A percentile compares a stretch with the other conserved stretches of the same genome.
These are phyloP conservation scores for Coprinellus aureogranulatus DNA, from an alignment of 768 basidiomycete species.

Conservation along the genomic window DNA sequence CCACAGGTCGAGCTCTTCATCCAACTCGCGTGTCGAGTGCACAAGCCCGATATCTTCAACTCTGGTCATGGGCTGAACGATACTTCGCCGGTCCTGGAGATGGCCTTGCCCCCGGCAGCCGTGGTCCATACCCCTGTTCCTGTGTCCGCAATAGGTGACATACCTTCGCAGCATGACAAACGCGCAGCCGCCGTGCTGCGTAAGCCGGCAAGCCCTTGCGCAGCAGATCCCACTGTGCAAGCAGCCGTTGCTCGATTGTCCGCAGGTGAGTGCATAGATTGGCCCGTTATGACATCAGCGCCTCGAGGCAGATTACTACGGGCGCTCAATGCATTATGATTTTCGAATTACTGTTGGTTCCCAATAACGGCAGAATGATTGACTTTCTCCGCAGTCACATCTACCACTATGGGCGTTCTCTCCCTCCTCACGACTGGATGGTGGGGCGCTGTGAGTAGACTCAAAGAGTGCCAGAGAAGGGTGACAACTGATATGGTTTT, in stretches of 20 bases:
- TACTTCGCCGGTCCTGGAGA: not conserved
- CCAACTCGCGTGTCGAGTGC: conserved; percentile 65
- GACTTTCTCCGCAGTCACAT: conserved; percentile 48
- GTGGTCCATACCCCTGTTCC: not conserved
- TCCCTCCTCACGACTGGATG: conserved; percentile 77
- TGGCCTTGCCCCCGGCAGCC: not conserved
- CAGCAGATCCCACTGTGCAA: conserved; percentile 68
- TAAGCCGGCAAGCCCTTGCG: conserved; percentile 36
- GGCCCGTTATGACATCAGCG: not conserved
- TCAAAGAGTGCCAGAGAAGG: not conserved
- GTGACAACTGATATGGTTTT: conserved; percentile 8
- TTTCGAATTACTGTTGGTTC: not conserved
- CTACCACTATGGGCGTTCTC: conserved; percentile 66
- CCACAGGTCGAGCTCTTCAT: conserved; percentile 76
- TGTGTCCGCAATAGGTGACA: not conserved
- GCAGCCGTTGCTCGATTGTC: conserved; percentile 67
- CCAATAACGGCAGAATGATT: not conserved
- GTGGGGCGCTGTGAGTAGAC: conserved; percentile 73
- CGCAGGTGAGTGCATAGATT: conserved; percentile 39
- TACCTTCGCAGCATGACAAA: not conserved
- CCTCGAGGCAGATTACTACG: not conserved
- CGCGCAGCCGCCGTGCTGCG: not conserved
- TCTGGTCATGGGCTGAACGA: not conserved
- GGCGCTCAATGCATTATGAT: too few relatives aligned
- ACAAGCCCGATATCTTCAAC: conserved; percentile 55